Percentiles rank a stretch among this genome's conserved stretches.
These are phyloP conservation scores for Lasiodiplodia sp. DNA, from an alignment of 2,329 filamentous ascomycete species.

Conservation along the genomic window DNA sequence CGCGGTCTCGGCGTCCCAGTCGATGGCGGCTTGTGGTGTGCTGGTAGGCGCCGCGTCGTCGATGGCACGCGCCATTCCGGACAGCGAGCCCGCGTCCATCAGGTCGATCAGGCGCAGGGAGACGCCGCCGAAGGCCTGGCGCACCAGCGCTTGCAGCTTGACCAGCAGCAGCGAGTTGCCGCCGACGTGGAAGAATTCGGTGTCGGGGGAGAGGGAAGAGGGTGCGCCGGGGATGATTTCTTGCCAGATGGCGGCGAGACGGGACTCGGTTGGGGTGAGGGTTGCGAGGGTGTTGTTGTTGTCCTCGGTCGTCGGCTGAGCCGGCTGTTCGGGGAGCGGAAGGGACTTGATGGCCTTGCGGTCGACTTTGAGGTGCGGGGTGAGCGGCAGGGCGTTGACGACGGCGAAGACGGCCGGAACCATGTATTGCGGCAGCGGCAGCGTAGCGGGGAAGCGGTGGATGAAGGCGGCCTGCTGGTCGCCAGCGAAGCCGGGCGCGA, in stretches of 20 bases:
- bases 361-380: not conserved
- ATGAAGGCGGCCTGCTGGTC: too few species aligned
- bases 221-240: not conserved
- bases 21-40: not conserved
- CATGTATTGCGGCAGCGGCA: too few species aligned
- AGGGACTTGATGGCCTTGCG: not conserved
- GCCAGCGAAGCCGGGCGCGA: too few species aligned
- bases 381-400: too few species aligned
- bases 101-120: not conserved
- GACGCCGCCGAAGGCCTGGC: not conserved
- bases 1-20: conserved; percentile 11
- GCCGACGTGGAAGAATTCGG: conserved; percentile 27
- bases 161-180: conserved; percentile 29
- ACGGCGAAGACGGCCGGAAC: too few species aligned
- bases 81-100: not conserved
- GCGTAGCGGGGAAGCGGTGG: too few species aligned
- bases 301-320: not conserved
- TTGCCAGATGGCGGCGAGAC: conserved; percentile 21
- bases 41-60: not conserved
- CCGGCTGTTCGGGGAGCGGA: too few species aligned
- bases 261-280: conserved; percentile 6
- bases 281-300: conserved; percentile 11
- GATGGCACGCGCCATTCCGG: not conserved
- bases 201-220: not conserved
- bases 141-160: conserved; percentile 2